Conservation (phyloP, 345 rosid species). For the Citrus glauca region DNA sequence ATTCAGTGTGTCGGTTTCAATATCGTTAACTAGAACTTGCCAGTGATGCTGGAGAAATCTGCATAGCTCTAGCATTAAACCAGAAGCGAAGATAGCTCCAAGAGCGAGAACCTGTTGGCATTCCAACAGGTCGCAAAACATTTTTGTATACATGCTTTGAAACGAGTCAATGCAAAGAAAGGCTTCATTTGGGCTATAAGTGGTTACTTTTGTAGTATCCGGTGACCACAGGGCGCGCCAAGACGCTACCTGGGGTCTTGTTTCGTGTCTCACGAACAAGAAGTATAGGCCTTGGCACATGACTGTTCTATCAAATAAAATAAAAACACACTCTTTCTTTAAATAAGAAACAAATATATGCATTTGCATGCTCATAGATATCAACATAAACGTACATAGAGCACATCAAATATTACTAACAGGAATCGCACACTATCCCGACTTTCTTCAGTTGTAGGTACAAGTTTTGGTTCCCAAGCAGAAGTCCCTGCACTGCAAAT, state of each 20-base stretch:
- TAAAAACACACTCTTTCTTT: not conserved
- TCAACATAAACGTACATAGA: not conserved
- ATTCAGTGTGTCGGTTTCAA: too few species aligned
- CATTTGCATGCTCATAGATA: not conserved
- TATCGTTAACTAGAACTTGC: too few species aligned
- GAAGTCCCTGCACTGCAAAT: slow-evolving; percentile 82
- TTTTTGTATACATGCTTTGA: too few species aligned
- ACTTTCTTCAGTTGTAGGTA: slow-evolving; percentile 86
- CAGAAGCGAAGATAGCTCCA: too few species aligned
- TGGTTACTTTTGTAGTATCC: slow-evolving; percentile 89
- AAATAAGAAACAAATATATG: not conserved
- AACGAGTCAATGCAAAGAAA: too few species aligned
- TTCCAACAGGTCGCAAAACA: too few species aligned
- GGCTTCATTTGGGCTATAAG: slow-evolving; percentile 28
- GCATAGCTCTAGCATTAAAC: too few species aligned
- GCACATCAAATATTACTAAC: slow-evolving; percentile 31
- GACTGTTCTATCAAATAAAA: slow-evolving; percentile 33
- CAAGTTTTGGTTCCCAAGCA: slow-evolving; percentile 84
- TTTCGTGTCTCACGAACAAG: slow-evolving; percentile 76
- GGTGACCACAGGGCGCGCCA: slow-evolving; percentile 85
- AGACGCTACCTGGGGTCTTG: slow-evolving; percentile 79
- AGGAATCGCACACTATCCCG: slow-evolving; percentile 72
- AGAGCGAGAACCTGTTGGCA: too few species aligned
- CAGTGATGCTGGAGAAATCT: too few species aligned
- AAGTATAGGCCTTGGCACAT: slow-evolving; percentile 80